These are phyloP conservation scores for Cytospora mali DNA, from an alignment of 2,329 filamentous ascomycete species.

Conservation along the genomic window DNA sequence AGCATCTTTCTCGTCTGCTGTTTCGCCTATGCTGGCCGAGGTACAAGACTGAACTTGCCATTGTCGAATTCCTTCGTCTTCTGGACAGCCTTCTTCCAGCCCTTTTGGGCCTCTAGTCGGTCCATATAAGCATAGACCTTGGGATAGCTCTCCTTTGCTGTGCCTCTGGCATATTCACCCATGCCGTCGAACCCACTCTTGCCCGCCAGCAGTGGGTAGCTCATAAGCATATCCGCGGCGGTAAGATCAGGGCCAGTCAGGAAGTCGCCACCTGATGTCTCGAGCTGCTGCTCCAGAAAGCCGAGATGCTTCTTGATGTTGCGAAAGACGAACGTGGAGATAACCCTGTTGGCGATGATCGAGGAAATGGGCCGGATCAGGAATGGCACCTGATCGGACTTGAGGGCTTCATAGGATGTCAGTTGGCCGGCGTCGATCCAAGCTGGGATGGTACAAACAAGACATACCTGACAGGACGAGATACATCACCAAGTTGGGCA, in stretches of 20 bases:
- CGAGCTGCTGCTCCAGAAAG: constrained; percentile 54
- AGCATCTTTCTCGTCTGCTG: neutral
- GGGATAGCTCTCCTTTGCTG: constrained; percentile 40
- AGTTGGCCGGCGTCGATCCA: neutral
- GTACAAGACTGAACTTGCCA: constrained; percentile 41
- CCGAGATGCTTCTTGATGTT: constrained; percentile 51
- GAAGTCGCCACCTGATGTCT: constrained; percentile 48
- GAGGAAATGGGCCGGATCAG: constrained; percentile 55
- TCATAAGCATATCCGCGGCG: constrained; percentile 57
- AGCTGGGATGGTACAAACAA: neutral
- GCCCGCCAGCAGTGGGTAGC: constrained; percentile 53
- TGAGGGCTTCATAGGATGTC: constrained; percentile 41
- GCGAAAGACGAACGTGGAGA: constrained; percentile 47
- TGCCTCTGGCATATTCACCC: constrained; percentile 41
- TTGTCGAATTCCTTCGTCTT: constrained; percentile 53
- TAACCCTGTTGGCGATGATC: constrained; percentile 47
- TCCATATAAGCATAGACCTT: constrained; percentile 49
- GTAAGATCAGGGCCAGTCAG: constrained; percentile 54
- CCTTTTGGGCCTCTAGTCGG: constrained; percentile 48
- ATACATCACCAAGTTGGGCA: constrained; percentile 68
- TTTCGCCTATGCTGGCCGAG: constrained; percentile 22
- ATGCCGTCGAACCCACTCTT: constrained; percentile 44
- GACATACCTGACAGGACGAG: constrained; percentile 59
- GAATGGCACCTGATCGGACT: constrained; percentile 52
- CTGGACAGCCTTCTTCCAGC: constrained; percentile 51